Conservation (phyloP, 768 basidiomycete species). For the Pleurotus pulmonarius region DNA sequence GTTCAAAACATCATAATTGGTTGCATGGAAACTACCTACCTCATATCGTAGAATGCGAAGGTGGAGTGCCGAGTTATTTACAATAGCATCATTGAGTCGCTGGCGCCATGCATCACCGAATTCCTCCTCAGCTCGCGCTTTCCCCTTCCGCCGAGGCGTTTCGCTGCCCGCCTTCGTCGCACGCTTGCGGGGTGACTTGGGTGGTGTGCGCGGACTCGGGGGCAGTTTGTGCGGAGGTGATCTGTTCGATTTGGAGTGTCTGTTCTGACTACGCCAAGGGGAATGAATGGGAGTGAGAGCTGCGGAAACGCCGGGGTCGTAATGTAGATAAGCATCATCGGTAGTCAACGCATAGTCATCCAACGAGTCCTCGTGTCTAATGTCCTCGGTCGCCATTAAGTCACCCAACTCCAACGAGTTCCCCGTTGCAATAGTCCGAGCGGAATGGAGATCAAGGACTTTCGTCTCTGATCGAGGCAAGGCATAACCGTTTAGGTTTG, state of each 20-base stretch:
- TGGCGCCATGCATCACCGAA: conserved; percentile 39
- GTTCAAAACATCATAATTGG: neutral
- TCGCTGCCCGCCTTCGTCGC: conserved; percentile 13
- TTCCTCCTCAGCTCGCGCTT: conserved; percentile 7
- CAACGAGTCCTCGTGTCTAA: neutral
- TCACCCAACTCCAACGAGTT: neutral
- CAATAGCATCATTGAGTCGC: conserved; percentile 37
- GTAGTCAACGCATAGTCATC: conserved; percentile 16
- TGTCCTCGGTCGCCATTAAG: neutral
- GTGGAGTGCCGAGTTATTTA: conserved; percentile 43
- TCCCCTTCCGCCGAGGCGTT: neutral
- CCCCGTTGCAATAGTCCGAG: neutral
- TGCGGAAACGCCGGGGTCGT: conserved; percentile 20
- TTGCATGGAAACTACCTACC: conserved; percentile 28
- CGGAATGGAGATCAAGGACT: neutral
- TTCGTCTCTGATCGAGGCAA: conserved; percentile 1
- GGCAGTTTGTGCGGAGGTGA: neutral
- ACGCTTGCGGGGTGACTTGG: conserved; percentile 6
- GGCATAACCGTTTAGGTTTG: conserved; percentile 7
- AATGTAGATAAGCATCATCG: conserved; percentile 31
- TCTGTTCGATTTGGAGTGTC: conserved; percentile 6
- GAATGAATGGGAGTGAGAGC: neutral
- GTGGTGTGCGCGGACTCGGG: neutral
- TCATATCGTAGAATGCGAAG: conserved; percentile 63
- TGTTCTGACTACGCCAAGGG: neutral